Evolutionary conservation across 306 rosid genomes (phyloP), one percentile per base, ranked within the genome.

Genomic region (Vicia faba): DNA sequence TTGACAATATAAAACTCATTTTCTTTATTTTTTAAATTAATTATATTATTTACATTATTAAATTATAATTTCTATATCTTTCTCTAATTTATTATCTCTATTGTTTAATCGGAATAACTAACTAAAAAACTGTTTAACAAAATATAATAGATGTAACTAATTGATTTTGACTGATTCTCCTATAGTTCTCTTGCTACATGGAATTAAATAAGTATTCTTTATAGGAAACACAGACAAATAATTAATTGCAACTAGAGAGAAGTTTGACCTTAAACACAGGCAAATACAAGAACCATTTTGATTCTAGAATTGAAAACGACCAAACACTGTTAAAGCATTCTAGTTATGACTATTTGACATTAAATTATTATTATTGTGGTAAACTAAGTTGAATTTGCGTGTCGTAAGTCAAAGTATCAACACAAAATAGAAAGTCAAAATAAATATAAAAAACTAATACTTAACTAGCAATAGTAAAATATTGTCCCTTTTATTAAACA

Each of bases 361-460:
- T 53, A 53, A n/a, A n/a, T 18, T 49, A 10, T 23, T 35, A 58
- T 15, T 65, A 70, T 75, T 64, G 51, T 35, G 11, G 59, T 1
- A 14, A 74, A 60, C 64, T 44, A 1, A 19, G 74, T 14, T 7
- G 28, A 14, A 16, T 5, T 23, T 28, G 71, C 77, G 16, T 44
- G 69, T 38, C 0, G 69, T 5, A 43, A 73, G 85, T 77, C 77
- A 73, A 78, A 50, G 49, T 61, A 67, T 72, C 64, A 72, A 18
- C 73, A 2, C 44, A 13, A 11, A 72, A 56, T 69, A n/a, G 41
- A 14, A 45, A 53, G 82, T 81, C 79, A 81, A 77, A 69, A 9
- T 36, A 0, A 8, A 6, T 20, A 26, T 0, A 5, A 5, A 39
- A 63, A 39, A 26, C 2, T 4, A 3, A 43, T 63, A 11, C 49